Base-by-base conservation (phyloP, 768 basidiomycete genomes). In the Collybiopsis confluens region DNA sequence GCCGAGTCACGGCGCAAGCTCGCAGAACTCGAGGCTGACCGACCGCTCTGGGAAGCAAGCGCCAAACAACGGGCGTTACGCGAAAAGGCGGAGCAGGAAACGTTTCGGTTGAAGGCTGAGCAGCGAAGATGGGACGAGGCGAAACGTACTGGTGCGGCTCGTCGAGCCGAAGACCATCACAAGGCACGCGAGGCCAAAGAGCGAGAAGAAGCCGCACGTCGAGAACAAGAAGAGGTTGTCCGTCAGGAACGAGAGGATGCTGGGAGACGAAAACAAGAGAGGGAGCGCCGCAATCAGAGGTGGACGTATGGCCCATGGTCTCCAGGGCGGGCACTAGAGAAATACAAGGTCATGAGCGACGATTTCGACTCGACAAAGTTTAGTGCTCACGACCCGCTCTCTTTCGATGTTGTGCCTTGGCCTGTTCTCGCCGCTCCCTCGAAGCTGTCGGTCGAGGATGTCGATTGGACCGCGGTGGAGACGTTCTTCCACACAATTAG, bases 381-480 rank as follows among this genome's bases (percentile, higher is more conserved):
- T 66, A 70, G 76, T 2, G 58, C 70, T 35, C 73, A 75, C 20
- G 67, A 74, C 13, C 79, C 82, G 2, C 65, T 90, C n/a, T 65
- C 74, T 2, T 82, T 84, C 55, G 78, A 82, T 43, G 76, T 75
- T 37, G 73, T 92, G 27, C 88, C 90, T 0, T 92, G 90, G 90
- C 90, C 90, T 2, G 81, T 85, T 13, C 65, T 92, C 33, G 70
- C 73, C 45, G 67, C 77, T 20, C 85, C 85, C 1, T 64, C 69
- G 18, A 61, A 65, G 21, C 78, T 84, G 54, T 74, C 75, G 5
- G 66, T 86, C 1, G 80, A 86, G 58, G 85, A 89, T 56, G 75
- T 92, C 42, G 82, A 85, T 54, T 90, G 85, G 83, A 66, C 74
- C 10, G 72, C 83, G 0, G 88, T 91, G 45, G 86, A 88, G 62